Evolutionary conservation across 768 basidiomycete genomes (phyloP), one percentile per base, ranked within the genome.

Genomic region (Mrakia blollopis): DNA sequence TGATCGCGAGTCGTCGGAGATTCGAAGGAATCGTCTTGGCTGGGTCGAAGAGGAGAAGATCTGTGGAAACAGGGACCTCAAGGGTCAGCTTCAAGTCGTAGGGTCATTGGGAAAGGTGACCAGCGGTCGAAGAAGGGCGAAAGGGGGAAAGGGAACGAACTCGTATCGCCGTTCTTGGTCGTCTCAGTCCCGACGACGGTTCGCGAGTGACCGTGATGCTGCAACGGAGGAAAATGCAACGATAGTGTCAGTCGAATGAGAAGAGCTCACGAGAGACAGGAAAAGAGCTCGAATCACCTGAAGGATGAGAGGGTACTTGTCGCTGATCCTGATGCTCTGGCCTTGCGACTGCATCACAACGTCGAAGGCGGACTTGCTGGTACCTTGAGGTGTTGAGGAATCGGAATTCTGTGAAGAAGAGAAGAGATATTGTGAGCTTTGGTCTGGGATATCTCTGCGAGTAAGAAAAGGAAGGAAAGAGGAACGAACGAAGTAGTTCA

Each of bases 161-260:
- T 77, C 16, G 76, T 77, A 18, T 77, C 76, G 44, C 76, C 76
- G n/a, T 50, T 54, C 44, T 25, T 65, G 8, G 47, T 32, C 61
- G 76, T 73, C 39, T 77, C 76, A 2, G 50, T 50, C n/a, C 76
- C 76, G 47, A 77, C 54, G 44, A 77, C 68, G n/a, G 76, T 77
- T 39, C 76, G 44, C 5, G 76, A 77, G n/a, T 77, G 76, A 18
- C 76, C 76, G 18, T 77, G 76, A 9, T 77, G 76, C 76, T 77
- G 39, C 25, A 16, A 23, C 18, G 25, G n/a, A 50, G 23, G 54
- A 13, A 44, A 14, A 44, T 11, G 44, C 44, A 13, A 44, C 2
- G 11, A 44, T 14, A 11, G 44, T 14, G 14, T 44, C 44, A 44
- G 44, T 13, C 44, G 1, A 44, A 14, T 44, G 5, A 1, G 11